These are phyloP conservation scores for Spergularia bocconei DNA, from an alignment of 148 eudicot genomes.

Conservation along the genomic window DNA sequence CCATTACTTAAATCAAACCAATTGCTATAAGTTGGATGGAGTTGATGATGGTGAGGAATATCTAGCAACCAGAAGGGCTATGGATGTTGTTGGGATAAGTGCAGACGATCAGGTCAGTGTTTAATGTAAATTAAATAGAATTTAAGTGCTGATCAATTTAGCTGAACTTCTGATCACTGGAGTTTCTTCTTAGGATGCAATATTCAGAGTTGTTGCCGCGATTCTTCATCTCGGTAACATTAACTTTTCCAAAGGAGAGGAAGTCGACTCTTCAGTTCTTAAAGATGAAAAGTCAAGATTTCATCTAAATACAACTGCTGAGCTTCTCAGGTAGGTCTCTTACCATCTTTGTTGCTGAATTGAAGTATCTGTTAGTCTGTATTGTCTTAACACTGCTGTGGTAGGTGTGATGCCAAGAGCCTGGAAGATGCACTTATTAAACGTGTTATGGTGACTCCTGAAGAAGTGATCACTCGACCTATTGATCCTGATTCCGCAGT, in stretches of 20 bases:
- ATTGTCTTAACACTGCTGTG: slow-evolving; percentile 12
- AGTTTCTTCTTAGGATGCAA: slow-evolving; percentile 70
- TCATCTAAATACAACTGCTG: slow-evolving; percentile 80
- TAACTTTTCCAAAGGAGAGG: slow-evolving; percentile 87
- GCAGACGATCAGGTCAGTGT: slow-evolving; percentile 81
- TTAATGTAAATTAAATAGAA: neutral
- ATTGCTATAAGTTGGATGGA: slow-evolving; percentile 71
- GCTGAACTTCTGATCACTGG: slow-evolving; percentile 13
- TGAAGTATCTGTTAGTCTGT: neutral
- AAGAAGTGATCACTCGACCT: slow-evolving; percentile 89
- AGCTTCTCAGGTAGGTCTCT: slow-evolving; percentile 64
- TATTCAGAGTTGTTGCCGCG: slow-evolving; percentile 90
- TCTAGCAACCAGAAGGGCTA: slow-evolving; percentile 93
- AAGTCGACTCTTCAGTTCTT: slow-evolving; percentile 83
- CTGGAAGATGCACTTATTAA: slow-evolving; percentile 90
- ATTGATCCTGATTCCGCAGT: slow-evolving; percentile 85
- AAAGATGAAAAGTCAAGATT: slow-evolving; percentile 87
- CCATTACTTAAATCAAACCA: slow-evolving; percentile 91
- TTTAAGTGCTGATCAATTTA: neutral
- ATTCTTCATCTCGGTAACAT: slow-evolving; percentile 93
- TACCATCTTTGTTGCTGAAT: slow-evolving; percentile 6
- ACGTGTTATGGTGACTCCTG: slow-evolving; percentile 99
- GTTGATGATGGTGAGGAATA: slow-evolving; percentile 81
- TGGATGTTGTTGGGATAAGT: slow-evolving; percentile 95
- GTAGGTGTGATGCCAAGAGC: slow-evolving; percentile 86